Base-by-base conservation (phyloP, 805 yeast species). In the Zygosaccharomyces rouxii region DNA sequence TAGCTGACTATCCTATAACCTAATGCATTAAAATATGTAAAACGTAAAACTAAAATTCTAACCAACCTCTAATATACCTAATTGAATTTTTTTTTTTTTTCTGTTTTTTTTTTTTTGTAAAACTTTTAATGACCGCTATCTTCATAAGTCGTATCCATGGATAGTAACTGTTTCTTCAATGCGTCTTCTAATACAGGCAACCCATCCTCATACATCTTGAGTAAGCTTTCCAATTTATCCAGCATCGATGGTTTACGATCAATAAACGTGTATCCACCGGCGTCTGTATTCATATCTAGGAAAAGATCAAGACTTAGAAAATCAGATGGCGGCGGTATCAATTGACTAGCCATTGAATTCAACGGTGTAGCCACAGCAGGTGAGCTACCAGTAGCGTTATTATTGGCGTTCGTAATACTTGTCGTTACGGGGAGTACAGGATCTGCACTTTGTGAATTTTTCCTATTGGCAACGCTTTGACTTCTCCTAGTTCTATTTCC, bases 191-290 rank as follows among this genome's bases (percentile, higher is more conserved):
- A 44, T 0, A 55, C 60, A 2, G 68, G 64, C 10, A 66, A 39
- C 4, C 63, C 61, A 5, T 62, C 66, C 35, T 64, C 68, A 30
- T 59, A 61, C 58, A 60, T 53, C 48, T 56, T 52, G 14, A 66
- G 52, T 25, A 66, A 51, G 5, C 46, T 44, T 42, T 60, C 58
- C 29, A 66, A 51, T 50, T 66, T 68, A n/a, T 57, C 50, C 29
- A 64, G 48, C n/a, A 64, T 63, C 10, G 51, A 54, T 16, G 65
- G 63, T 39, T 64, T 64, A 23, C 57, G 55, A 29, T 66, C 67
- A 9, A 54, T 49, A 47, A 56, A 57, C 6, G 43, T 33, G n/a
- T 41, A 38, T 9, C 44, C 37, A 11, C 53, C 53, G 6, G 40
- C 25, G 21, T 46, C 47, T 7, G 40, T 37, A 19, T 44, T 44